Evolutionary conservation across 106 monocot species (phyloP), one percentile per base, ranked within the genome.

Genomic region (Apostasia shenzhenica): DNA sequence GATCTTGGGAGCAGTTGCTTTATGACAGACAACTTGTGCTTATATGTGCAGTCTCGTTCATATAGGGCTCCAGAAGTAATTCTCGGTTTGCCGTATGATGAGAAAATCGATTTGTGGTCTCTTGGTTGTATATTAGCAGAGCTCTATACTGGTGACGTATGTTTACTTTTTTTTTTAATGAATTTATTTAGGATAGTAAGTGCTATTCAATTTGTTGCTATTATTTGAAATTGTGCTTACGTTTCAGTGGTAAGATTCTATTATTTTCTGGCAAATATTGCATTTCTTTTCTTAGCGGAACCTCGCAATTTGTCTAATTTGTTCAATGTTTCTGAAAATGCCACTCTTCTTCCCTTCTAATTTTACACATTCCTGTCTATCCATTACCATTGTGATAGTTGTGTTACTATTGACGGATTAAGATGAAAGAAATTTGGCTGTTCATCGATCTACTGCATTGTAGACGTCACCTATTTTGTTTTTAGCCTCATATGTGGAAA

Each of bases 1-100:
- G 95, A 95, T 81, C 86, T 95, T 71, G 95, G 95, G 65, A 95
- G 95, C 76, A 95, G 95, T 73, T 95, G 95, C 67, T 95, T 95
- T 81, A 64, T 75, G 73, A 84, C 88, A 48, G 95, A 95, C 76
- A 84, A 74, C 73, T 74, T 95, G 57, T 72, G 73, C 54, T 76
- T 82, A 46, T 92, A 95, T 80, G 95, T 89, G 4, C 95, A 95
- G 41, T 95, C 95, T 50, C 91, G 95, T 57, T 95, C 95, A 26
- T 95, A 95, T 79, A 79, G 95, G 64, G 91, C 95, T 70, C 95
- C 95, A 76, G 95, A 95, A 80, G 88, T 92, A 71, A 92, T 95
- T 74, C 69, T 92, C 56, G 91, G 95, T 57, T 75, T 84, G 44
- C 80, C 88, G 8, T 95, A 84, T 75, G 88, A 92, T 82, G 76